phyloP scores from a whole-genome alignment of 2,329 filamentous ascomycete species.

The Saccharata proteae region DNA sequence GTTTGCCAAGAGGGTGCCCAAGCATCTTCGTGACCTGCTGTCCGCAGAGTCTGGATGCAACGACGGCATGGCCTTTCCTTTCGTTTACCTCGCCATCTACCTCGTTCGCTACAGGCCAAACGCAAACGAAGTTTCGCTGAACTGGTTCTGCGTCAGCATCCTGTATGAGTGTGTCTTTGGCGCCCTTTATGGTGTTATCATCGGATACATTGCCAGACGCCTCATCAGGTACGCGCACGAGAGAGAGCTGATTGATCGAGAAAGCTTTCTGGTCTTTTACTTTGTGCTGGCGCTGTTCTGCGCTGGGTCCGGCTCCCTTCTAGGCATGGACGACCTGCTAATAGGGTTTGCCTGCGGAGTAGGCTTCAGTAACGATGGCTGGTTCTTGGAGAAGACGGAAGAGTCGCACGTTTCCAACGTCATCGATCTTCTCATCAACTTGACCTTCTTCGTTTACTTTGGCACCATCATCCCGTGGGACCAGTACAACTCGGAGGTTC shows the following conservation, averaged over 20 bases:
- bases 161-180: constrained; percentile 95
- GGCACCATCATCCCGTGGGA: constrained; percentile 96
- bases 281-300: constrained; percentile 94
- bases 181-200: constrained; percentile 70
- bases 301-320: constrained; percentile 79
- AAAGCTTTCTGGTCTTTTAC: constrained; percentile 97
- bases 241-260: constrained; percentile 77
- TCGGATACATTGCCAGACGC: constrained; percentile 85
- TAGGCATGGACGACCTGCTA: constrained; percentile 86
- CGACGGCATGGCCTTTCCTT: constrained; percentile 98
- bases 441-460: constrained; percentile 96
- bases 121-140: constrained; percentile 56
- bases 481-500: constrained; percentile 60
- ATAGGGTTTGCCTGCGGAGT: constrained; percentile 92
- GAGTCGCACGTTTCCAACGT: constrained; percentile 99
- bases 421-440: constrained; percentile 90
- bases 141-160: constrained; percentile 84
- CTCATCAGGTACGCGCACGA: constrained; percentile 81
- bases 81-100: constrained; percentile 86
- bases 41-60: constrained; percentile 98
- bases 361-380: constrained; percentile 98
- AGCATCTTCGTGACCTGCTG: constrained; percentile 88
- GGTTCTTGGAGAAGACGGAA: constrained; percentile 97
- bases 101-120: constrained; percentile 69
- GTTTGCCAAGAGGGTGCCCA: constrained; percentile 93